Conservation (phyloP, 352 stramenopile species). For the Phytopythium helicoides region DNA sequence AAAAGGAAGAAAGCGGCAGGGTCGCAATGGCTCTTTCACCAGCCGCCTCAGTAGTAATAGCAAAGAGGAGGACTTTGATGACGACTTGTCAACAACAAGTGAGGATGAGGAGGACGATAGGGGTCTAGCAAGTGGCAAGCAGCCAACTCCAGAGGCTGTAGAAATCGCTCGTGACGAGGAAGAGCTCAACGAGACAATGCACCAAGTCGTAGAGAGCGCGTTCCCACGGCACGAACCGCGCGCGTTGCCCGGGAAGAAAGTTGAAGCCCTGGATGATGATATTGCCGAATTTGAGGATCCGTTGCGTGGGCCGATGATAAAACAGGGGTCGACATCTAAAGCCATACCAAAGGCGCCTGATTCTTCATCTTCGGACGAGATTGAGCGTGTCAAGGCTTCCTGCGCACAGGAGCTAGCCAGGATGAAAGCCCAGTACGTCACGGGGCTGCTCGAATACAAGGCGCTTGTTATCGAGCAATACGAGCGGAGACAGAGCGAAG, state of each 20-base stretch:
- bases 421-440: slow-evolving; percentile 62
- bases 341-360: neutral
- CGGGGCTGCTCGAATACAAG: slow-evolving; percentile 65
- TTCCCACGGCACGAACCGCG: slow-evolving; percentile 34
- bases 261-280: slow-evolving; percentile 30
- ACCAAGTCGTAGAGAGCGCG: slow-evolving; percentile 45
- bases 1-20: neutral
- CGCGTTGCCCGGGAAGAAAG: slow-evolving; percentile 22
- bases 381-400: slow-evolving; percentile 34
- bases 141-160: slow-evolving; percentile 16
- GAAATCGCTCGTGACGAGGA: slow-evolving; percentile 45
- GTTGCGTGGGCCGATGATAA: slow-evolving; percentile 14
- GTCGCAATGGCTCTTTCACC: no score
- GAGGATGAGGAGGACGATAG: slow-evolving; percentile 33
- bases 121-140: neutral
- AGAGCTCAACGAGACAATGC: slow-evolving; percentile 43
- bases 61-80: slow-evolving; percentile 8
- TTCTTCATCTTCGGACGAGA: slow-evolving; percentile 10
- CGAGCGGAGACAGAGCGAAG: slow-evolving; percentile 48
- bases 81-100: slow-evolving; percentile 55
- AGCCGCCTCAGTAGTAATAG: no score
- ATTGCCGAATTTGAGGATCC: slow-evolving; percentile 61
- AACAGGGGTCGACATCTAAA: neutral
- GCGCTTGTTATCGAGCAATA: slow-evolving; percentile 70
- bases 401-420: slow-evolving; percentile 39